Evolutionary conservation across 768 basidiomycete genomes (phyloP).

Genomic region (Dacryopinax primogenitus): DNA sequence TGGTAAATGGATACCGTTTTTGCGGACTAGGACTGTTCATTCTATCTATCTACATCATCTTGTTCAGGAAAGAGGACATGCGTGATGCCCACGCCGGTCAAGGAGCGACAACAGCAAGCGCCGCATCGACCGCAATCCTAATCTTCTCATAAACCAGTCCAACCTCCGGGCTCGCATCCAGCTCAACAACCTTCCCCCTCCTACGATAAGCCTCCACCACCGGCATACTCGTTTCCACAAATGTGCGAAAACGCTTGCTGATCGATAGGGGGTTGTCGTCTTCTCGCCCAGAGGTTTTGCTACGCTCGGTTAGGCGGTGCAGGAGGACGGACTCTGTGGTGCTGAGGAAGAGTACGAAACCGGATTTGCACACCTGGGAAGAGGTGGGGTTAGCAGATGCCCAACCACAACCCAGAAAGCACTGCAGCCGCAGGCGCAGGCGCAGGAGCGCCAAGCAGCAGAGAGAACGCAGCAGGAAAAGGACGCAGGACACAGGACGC

Average conservation of each 20-base stretch:
- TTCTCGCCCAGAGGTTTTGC: constrained; percentile 86
- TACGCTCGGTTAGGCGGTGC: constrained; percentile 70
- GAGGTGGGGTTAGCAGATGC: not conserved
- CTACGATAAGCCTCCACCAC: constrained; percentile 73
- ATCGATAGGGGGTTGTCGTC: constrained; percentile 94
- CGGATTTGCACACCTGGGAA: constrained; percentile 61
- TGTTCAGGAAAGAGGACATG: too few species aligned
- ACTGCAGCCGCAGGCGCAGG: not conserved
- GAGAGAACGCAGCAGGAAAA: not conserved
- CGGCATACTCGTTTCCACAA: constrained; percentile 72
- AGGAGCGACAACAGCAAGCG: constrained; percentile 31
- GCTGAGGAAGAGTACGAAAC: constrained; percentile 70
- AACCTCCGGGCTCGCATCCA: constrained; percentile 54
- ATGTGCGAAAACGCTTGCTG: constrained; percentile 87
- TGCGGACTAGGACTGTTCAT: not conserved
- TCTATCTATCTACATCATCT: not conserved
- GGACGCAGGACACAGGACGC: constrained; percentile 18
- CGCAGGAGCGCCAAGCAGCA: too few species aligned
- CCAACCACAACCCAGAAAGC: too few species aligned
- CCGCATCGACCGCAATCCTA: constrained; percentile 38
- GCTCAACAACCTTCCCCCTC: constrained; percentile 64
- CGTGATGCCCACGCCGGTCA: too few species aligned
- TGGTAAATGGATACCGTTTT: not conserved
- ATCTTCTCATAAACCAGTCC: constrained; percentile 60
- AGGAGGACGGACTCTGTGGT: constrained; percentile 84